Base-by-base conservation (phyloP, 805 yeast genomes). In the Saccharomycopsis fodiens region DNA sequence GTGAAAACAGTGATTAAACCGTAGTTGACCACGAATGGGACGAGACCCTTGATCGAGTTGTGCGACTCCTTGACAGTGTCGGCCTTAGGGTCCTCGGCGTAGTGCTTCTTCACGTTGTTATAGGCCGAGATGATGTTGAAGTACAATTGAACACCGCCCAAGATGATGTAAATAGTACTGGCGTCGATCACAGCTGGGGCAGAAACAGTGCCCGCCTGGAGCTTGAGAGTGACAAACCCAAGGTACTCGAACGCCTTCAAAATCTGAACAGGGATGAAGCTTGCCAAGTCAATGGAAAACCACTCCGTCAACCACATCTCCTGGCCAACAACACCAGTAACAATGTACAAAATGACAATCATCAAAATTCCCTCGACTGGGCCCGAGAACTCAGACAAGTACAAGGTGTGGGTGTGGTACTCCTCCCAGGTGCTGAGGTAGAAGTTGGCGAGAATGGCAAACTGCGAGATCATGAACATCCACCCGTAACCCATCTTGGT, bases 391-490 rank as follows among this genome's bases (percentile, higher is more conserved):
- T 73, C 79, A 30, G 91, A 78, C 44, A 89, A 67, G 61, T 72
- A 89, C 42, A 89, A 68, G 39, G 78, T 79, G 56, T 87, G 94
- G 1, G 97, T 89, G 59, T 88, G 91, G 61, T 77, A 89, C 60
- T 88, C 96, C 64, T 89, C 97, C 97, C 97, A 89, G 1, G 97
- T 89, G 32, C 94, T 81, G 41, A 85, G 60, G 60, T 88, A 89
- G 61, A 89, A 91, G 62, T 89, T 89, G 51, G 82, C 76, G 43
- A 85, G 70, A 2, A 85, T 68, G 3, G 85, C 87, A 60, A 84
- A 80, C 55, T 85, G 88, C 3, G 87, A 66, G 38, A 84, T 45
- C 46, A 82, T 58, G 38, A 82, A 61, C 50, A 72, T 54, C 68
- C 79, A 74, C 3, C 84, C 74, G 58, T 76, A 78, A 0, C 96